Evolutionary conservation across 1,284 basidiomycete genomes (phyloP).

Genomic region (Pseudozyma sp.): DNA sequence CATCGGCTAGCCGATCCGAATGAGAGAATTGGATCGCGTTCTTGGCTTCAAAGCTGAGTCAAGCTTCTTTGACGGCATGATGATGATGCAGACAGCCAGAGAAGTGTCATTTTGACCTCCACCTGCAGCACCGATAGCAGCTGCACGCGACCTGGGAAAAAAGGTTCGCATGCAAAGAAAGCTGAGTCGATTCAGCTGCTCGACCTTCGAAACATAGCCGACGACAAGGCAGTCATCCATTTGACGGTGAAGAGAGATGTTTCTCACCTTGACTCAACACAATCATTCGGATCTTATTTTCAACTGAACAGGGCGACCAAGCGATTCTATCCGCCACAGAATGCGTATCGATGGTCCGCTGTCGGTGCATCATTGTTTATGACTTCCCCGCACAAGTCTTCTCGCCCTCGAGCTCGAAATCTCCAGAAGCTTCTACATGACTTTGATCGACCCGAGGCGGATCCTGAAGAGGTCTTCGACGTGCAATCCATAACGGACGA

Average conservation of each 20-base stretch:
- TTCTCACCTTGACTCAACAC: too few species aligned
- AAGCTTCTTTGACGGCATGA: background rate
- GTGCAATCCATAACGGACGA: slow-evolving; percentile 39
- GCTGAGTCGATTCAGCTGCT: slow-evolving; percentile 7
- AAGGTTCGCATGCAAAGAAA: background rate
- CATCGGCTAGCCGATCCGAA: background rate
- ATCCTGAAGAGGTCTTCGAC: slow-evolving; percentile 46
- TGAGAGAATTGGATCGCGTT: background rate
- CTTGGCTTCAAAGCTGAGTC: slow-evolving; percentile 16
- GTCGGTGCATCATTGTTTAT: slow-evolving; percentile 1
- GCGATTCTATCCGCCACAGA: background rate
- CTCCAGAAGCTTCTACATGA: slow-evolving; percentile 32
- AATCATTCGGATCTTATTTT: too few species aligned
- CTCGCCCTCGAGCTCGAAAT: slow-evolving; percentile 24
- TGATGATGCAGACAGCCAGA: too few species aligned
- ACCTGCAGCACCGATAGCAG: background rate
- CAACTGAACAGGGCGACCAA: too few species aligned
- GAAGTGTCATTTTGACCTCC: background rate
- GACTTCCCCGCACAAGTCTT: slow-evolving; percentile 14
- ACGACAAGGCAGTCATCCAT: background rate
- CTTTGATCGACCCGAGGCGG: slow-evolving; percentile 27
- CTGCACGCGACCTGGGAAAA: slow-evolving; percentile 3
- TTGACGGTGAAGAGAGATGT: too few species aligned
- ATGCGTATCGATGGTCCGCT: background rate
- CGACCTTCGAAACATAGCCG: slow-evolving; percentile 8